A percentile compares a stretch with the other conserved stretches of the same genome.
phyloP scores from a whole-genome alignment of 139 green algal species.

The Pleodorina starrii region DNA sequence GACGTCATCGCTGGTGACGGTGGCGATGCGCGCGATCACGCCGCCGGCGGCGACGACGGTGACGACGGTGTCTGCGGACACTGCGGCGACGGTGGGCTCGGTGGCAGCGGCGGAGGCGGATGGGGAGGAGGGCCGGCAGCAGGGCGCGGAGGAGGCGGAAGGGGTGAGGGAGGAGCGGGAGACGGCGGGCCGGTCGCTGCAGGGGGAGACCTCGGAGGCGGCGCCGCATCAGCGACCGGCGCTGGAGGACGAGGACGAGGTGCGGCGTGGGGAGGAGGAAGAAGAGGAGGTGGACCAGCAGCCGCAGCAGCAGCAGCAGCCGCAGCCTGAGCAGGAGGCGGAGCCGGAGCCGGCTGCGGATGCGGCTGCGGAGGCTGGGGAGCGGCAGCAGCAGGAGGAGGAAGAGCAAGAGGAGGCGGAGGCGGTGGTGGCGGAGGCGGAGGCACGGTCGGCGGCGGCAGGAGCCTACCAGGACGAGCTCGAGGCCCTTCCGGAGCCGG shows the following conservation, averaged over 20 bases:
- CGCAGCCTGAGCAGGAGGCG: not conserved
- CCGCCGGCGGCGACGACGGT: not conserved
- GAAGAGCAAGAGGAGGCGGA: not conserved
- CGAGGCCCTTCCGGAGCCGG: not conserved
- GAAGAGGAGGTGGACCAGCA: not conserved
- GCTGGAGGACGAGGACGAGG: not conserved
- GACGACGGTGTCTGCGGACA: no score
- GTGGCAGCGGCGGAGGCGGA: not conserved
- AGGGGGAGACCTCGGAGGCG: not conserved
- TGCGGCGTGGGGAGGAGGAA: not conserved
- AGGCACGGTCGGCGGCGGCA: not conserved
- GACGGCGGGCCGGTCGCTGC: no score
- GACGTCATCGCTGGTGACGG: not conserved
- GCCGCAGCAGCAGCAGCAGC: not conserved
- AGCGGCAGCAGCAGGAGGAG: not conserved
- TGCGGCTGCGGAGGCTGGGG: not conserved
- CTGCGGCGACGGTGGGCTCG: no score
- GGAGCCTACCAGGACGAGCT: not conserved
- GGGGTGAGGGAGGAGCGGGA: not conserved
- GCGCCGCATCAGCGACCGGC: not conserved
- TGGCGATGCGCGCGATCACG: conserved; percentile 3
- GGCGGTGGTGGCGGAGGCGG: not conserved
- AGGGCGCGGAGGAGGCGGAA: not conserved
- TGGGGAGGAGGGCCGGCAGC: not conserved
- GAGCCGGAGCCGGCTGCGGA: not conserved